Base-by-base conservation (phyloP, 352 stramenopile genomes). In the Globisporangium spinosum region DNA sequence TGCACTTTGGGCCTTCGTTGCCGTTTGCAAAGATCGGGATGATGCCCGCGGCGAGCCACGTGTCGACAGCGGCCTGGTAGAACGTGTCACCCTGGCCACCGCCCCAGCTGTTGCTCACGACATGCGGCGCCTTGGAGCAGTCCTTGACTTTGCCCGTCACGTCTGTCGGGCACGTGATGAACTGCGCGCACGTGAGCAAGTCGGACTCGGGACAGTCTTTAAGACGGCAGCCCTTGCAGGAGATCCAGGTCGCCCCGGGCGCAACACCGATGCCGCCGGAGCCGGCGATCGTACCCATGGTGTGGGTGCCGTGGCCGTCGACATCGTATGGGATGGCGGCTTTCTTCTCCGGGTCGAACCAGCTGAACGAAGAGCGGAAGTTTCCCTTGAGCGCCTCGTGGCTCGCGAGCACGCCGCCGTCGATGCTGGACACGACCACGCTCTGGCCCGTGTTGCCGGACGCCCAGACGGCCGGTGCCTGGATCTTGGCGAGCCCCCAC, bases 91-190 rank as follows among this genome's bases (percentile, higher is more conserved):
- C 64, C 22, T 68, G 62, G 10, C 53, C 69, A 12, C 64, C 69
- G 17, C 72, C 72, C 75, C 75, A 80, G 51, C 58, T 74, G 68
- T 80, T 78, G 64, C 60, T 80, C 10, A 80, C 70, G 9, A 80
- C n/a, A 6, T 75, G 23, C 7, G 75, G 75, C 1, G 69, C 71
- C 65, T 78, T 71, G 27, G 75, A 70, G 58, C 76, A 82, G 55
- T 78, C 67, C 55, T 70, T 68, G 64, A 55, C 40, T 1, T 32
- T 70, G 25, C 74, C 76, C 1, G 40, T 60, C 7, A 64, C 8
- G 43, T 76, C 56, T 5, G 73, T 80, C 2, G 76, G 76, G 34
- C 74, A 83, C 13, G 71, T 66, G 55, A 82, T 82, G 55, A 75
- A 83, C 60, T 83, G 71, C 10, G 62, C 38, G 27, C 70, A 75